Evolutionary conservation across 1,139 yeast genomes (phyloP).

Genomic region (Debaryomyces nepalensis): DNA sequence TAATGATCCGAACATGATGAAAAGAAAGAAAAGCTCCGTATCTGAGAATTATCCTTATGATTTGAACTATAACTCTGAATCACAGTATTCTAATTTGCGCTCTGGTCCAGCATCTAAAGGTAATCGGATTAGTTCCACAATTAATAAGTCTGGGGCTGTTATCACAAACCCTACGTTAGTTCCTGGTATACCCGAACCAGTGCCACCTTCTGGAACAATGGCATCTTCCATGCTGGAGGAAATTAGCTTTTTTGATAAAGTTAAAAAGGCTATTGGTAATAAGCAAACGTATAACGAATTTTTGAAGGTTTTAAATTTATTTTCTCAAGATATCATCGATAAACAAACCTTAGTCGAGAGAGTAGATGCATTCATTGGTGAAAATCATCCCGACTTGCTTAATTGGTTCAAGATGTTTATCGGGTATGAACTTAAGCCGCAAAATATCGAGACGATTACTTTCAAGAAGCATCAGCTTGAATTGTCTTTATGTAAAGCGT

Average conservation of each 20-base stretch:
- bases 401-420: constrained; percentile 93
- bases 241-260: constrained; percentile 87
- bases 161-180: constrained; percentile 66
- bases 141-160: constrained; percentile 28
- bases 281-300: constrained; percentile 92
- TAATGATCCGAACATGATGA: constrained; percentile 19
- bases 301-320: constrained; percentile 81
- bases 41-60: constrained; percentile 39
- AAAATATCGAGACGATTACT: constrained; percentile 82
- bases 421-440: constrained; percentile 78
- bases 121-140: constrained; percentile 29
- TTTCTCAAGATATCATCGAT: constrained; percentile 88
- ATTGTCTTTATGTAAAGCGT: constrained; percentile 80
- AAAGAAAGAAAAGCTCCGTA: constrained; percentile 33
- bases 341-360: constrained; percentile 80
- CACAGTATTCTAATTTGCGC: constrained; percentile 59
- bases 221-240: constrained; percentile 76
- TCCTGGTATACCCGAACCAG: constrained; percentile 87
- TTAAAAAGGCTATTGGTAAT: constrained; percentile 85
- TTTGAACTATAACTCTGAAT: constrained; percentile 48
- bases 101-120: constrained; percentile 36
- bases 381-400: constrained; percentile 72
- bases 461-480: constrained; percentile 91
- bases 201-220: constrained; percentile 61
- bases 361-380: constrained; percentile 83